Percentiles rank a stretch among this genome's conserved stretches.
These are phyloP conservation scores for Aphanomyces invadans DNA, from an alignment of 352 stramenopile species.

Conservation along the genomic window DNA sequence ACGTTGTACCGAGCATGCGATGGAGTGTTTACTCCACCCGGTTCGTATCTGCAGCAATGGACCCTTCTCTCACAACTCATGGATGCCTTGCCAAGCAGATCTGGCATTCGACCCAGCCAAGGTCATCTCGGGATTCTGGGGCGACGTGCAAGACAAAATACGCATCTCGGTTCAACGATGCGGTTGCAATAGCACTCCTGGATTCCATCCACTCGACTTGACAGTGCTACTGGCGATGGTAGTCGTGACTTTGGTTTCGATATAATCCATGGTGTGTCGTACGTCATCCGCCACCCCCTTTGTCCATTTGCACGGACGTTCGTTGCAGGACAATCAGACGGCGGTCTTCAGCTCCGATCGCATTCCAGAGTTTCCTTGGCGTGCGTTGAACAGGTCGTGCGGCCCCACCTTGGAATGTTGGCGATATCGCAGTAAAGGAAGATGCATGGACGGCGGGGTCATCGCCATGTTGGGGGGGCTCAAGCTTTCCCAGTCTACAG, in stretches of 20 bases:
- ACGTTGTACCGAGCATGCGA: conserved; percentile 60
- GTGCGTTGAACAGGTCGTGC: conserved; percentile 25
- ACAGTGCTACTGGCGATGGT: neutral
- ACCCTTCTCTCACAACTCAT: no score
- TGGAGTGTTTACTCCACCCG: conserved; percentile 46
- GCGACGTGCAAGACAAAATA: conserved; percentile 46
- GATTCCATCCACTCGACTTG: neutral
- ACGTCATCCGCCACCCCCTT: neutral
- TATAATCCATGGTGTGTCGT: neutral
- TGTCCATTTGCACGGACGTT: conserved; percentile 21
- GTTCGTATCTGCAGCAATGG: no score
- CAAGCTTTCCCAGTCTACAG: neutral
- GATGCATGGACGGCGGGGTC: neutral
- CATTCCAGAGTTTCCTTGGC: conserved; percentile 66
- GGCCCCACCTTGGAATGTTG: neutral
- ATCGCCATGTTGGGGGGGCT: neutral
- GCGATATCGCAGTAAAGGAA: neutral
- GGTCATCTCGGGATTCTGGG: conserved; percentile 53
- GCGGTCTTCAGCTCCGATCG: conserved; percentile 62
- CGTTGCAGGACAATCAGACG: conserved; percentile 61
- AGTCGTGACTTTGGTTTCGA: neutral
- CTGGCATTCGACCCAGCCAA: conserved; percentile 49
- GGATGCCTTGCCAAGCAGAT: no score
- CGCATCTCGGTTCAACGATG: conserved; percentile 49
- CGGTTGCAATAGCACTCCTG: conserved; percentile 34